Conservation (phyloP, 495 filamentous ascomycete species). For the Pyronema omphalodes region DNA sequence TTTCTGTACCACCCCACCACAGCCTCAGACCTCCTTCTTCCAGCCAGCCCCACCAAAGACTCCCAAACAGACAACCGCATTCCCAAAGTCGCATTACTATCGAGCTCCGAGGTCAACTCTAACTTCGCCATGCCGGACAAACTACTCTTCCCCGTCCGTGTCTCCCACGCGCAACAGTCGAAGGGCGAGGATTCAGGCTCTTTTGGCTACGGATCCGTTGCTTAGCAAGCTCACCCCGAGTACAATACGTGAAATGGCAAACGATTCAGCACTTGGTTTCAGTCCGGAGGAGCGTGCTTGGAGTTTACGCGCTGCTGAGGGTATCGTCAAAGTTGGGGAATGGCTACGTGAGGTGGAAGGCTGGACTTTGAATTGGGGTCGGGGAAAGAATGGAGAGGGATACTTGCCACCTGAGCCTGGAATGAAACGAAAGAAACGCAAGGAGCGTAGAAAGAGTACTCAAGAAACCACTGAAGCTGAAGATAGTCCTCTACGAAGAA, state of each 20-base stretch:
- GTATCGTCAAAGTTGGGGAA: constrained; percentile 18
- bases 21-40: constrained; percentile 1
- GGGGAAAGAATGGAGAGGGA: constrained; percentile 11
- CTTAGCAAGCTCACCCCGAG: constrained; percentile 16
- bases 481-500: constrained; percentile 4
- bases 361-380: constrained; percentile 16
- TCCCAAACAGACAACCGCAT: constrained; percentile 4
- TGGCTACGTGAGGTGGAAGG: constrained; percentile 22
- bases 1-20: constrained; percentile 3
- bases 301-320: constrained; percentile 19
- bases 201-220: constrained; percentile 19
- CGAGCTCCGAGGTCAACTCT: constrained; percentile 16
- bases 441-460: not conserved
- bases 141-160: constrained; percentile 14
- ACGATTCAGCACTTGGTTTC: constrained; percentile 15
- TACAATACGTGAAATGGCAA: constrained; percentile 13
- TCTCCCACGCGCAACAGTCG: constrained; percentile 17
- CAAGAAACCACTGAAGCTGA: constrained; percentile 2
- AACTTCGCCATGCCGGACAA: constrained; percentile 19
- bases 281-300: constrained; percentile 17
- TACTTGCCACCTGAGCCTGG: constrained; percentile 15
- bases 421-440: constrained; percentile 12
- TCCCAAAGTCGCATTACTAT: constrained; percentile 16
- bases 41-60: not conserved
- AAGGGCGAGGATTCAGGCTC: constrained; percentile 15